Conservation (phyloP, 345 rosid genomes). For the Corchorus capsularis region DNA sequence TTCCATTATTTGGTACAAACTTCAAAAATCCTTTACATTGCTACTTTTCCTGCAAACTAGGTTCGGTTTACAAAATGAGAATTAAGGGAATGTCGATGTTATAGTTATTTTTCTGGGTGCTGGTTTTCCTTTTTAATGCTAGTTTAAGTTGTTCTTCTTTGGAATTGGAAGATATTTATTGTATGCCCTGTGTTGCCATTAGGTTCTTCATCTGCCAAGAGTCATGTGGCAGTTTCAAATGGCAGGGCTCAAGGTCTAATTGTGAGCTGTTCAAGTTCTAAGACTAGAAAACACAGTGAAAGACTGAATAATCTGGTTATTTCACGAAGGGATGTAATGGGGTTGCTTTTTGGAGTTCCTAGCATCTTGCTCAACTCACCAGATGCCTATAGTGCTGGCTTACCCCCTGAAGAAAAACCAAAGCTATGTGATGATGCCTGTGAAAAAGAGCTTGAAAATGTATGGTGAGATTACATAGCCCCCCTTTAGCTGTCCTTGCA, state of each 20-base stretch:
- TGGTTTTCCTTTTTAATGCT: not conserved
- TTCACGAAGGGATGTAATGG: conserved; percentile 60
- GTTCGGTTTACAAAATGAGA: not conserved
- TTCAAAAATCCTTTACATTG: not conserved
- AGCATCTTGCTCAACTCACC: conserved; percentile 36
- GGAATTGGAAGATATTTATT: not conserved
- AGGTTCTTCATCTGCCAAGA: conserved; percentile 45
- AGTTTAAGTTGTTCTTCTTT: not conserved
- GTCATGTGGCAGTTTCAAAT: conserved; percentile 22
- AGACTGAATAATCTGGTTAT: conserved; percentile 25
- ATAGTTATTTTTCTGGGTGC: not conserved
- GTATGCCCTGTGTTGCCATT: not conserved
- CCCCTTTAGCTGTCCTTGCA: conserved; percentile 24
- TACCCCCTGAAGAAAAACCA: conserved; percentile 88
- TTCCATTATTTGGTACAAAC: not conserved
- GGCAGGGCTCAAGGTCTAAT: conserved; percentile 31
- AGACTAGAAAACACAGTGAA: conserved; percentile 26
- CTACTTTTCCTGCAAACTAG: not conserved
- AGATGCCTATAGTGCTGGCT: conserved; percentile 63
- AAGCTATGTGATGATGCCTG: conserved; percentile 72
- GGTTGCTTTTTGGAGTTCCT: conserved; percentile 55
- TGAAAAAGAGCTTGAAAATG: conserved; percentile 98
- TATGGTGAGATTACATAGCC: conserved; percentile 79
- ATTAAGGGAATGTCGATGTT: not conserved
- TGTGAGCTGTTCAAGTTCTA: conserved; percentile 34